Conservation (phyloP, 2,329 filamentous ascomycete genomes). For the Alternaria metachromatica region DNA sequence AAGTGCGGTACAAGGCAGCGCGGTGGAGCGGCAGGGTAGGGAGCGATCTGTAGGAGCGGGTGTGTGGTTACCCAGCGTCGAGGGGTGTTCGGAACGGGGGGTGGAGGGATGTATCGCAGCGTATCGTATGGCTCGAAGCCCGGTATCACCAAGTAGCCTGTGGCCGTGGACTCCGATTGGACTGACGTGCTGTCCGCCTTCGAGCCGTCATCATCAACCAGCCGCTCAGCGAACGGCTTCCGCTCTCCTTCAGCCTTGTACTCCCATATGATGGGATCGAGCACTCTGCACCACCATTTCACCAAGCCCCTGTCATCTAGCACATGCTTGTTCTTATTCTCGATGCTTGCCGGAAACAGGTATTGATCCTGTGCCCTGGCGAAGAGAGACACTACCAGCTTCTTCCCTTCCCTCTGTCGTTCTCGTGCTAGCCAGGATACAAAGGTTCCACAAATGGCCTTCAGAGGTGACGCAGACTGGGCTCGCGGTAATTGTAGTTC, state of each 20-base stretch:
- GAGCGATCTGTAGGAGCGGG: constrained; percentile 75
- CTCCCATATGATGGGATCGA: constrained; percentile 74
- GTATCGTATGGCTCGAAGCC: constrained; percentile 85
- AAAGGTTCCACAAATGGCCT: constrained; percentile 76
- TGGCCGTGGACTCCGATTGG: constrained; percentile 53
- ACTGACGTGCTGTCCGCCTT: constrained; percentile 21
- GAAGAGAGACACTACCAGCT: constrained; percentile 85
- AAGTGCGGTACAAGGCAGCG: constrained; percentile 88
- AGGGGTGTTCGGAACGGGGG: constrained; percentile 46
- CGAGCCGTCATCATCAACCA: constrained; percentile 36
- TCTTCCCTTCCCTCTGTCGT: constrained; percentile 68
- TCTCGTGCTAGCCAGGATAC: constrained; percentile 75
- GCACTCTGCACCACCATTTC: constrained; percentile 92
- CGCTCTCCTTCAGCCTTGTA: constrained; percentile 53
- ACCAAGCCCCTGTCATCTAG: constrained; percentile 89
- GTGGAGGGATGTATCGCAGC: constrained; percentile 74
- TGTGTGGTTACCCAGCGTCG: constrained; percentile 66
- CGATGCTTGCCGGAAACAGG: constrained; percentile 88
- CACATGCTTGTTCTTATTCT: constrained; percentile 86
- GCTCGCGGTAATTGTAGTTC: constrained; percentile 63
- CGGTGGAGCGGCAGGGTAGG: constrained; percentile 72
- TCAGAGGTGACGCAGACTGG: constrained; percentile 70
- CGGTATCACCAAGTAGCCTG: constrained; percentile 85
- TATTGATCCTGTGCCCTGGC: constrained; percentile 93
- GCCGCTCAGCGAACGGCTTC: constrained; percentile 38